phyloP scores from a whole-genome alignment of 805 yeast genomes.

The Tetrapisispora pingtungensis region DNA sequence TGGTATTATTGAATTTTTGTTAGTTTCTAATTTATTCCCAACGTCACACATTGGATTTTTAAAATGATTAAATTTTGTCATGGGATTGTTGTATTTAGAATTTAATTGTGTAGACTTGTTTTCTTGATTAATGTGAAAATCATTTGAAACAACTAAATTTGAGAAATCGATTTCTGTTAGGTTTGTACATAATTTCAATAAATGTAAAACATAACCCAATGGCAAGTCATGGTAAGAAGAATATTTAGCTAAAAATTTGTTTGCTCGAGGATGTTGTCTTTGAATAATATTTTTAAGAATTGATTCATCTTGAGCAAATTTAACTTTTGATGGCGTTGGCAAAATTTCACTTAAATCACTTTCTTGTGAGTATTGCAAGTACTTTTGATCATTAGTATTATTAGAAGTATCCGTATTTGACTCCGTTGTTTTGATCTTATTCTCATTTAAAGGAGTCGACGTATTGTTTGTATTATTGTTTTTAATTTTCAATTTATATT shows the following conservation, averaged over 20 bases:
- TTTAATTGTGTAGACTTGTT: neutral
- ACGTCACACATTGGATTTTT: conserved; percentile 1
- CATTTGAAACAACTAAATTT: conserved; percentile 52
- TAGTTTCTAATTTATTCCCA: neutral
- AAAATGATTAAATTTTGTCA: neutral
- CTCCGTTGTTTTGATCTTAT: no score
- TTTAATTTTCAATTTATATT: conserved; percentile 1
- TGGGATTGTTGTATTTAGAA: no score
- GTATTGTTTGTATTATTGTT: no score
- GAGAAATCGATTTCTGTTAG: conserved; percentile 47
- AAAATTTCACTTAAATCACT: no score
- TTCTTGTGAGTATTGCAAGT: no score
- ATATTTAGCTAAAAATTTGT: conserved; percentile 51
- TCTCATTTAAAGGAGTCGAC: no score
- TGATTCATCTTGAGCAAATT: neutral
- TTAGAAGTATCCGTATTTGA: no score
- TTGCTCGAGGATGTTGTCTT: conserved; percentile 47
- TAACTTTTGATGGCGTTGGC: neutral
- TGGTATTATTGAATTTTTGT: neutral
- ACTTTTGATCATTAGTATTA: no score
- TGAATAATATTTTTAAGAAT: neutral
- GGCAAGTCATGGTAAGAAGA: conserved; percentile 69
- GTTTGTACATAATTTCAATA: conserved; percentile 59
- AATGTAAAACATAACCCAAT: conserved; percentile 60
- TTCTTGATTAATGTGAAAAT: conserved; percentile 37